Base-by-base conservation (phyloP, 345 rosid genomes). In the Heritiera fomes region DNA sequence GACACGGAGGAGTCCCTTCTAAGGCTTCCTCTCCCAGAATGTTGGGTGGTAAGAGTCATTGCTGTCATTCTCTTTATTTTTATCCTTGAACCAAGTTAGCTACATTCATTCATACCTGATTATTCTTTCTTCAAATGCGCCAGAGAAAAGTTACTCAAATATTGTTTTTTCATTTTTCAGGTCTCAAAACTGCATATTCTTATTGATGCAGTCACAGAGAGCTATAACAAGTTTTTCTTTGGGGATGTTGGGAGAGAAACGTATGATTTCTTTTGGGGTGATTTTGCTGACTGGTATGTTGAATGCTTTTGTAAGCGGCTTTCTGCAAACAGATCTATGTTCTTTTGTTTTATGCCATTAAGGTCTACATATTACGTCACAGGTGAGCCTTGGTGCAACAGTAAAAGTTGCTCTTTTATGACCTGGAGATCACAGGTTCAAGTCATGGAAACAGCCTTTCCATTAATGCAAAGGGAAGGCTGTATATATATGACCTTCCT, bases 191-290 rank as follows among this genome's bases (percentile, higher is more conserved):
- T 95, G 77, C 99, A 95, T 85, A 56, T 89, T 71, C 99, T 95
- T 80, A 85, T 92, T 52, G 98, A 95, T 80, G 67, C 76, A 1
- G 97, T 89, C 82, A 95, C 99, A 68, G 80, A 86, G 79, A 89
- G 99, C 86, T 93, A 93, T 78, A 93, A 95, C 47, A 95, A 90
- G 81, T 89, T 86, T 79, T 93, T 87, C 91, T 93, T 95, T 83
- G 98, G 97, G 75, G 99, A 93, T 56, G 88, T 92, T 68, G 99
- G 94, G 72, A 93, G 99, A 89, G 99, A 95, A 85, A 86, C 79
- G 82, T 93, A 95, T 85, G 97, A 95, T 76, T 95, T 95, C 87
- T 92, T 93, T 82, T 93, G 99, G 99, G 89, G 98, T 45, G 99
- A 95, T 82, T 95, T 91, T 77, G 99, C 99, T 34, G 97, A 95